These are phyloP conservation scores for Naematelia aurantialba DNA, from an alignment of 768 basidiomycete species.

Conservation along the genomic window DNA sequence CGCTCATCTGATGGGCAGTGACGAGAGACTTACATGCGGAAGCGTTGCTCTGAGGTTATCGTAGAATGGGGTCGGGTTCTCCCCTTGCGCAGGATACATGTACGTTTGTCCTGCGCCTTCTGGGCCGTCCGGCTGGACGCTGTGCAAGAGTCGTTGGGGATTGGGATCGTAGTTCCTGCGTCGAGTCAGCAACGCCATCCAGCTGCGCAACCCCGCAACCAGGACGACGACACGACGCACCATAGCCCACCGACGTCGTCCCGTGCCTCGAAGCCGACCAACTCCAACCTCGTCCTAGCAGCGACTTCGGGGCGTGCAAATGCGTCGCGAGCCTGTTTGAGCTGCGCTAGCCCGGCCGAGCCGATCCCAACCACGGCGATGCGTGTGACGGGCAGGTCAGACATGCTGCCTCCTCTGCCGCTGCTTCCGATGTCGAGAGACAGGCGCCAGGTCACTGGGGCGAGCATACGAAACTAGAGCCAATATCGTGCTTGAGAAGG, in stretches of 20 bases:
- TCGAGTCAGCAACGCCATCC: neutral
- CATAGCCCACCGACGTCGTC: slow-evolving; percentile 45
- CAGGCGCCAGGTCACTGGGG: neutral
- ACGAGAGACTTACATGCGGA: neutral
- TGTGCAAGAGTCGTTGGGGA: neutral
- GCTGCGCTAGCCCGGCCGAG: slow-evolving; percentile 39
- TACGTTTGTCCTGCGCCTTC: neutral
- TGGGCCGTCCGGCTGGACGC: neutral
- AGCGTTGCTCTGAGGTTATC: neutral
- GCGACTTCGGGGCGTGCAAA: slow-evolving; percentile 17
- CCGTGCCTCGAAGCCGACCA: slow-evolving; percentile 36
- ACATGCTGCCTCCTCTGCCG: neutral
- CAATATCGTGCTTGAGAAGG: no score
- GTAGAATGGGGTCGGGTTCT: neutral
- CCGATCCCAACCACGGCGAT: slow-evolving; percentile 48
- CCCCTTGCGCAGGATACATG: neutral
- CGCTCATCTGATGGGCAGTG: no score
- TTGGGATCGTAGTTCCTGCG: neutral
- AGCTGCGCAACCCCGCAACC: neutral
- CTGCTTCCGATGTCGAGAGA: neutral
- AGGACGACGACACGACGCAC: slow-evolving; percentile 20
- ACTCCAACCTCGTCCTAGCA: slow-evolving; percentile 13
- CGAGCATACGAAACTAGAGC: no score
- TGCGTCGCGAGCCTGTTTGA: slow-evolving; percentile 35
- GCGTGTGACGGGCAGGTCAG: neutral